A percentile compares a stretch with the other conserved stretches of the same genome.
Conservation (phyloP, 768 basidiomycete genomes). For the Xanthoconium stramineum region DNA sequence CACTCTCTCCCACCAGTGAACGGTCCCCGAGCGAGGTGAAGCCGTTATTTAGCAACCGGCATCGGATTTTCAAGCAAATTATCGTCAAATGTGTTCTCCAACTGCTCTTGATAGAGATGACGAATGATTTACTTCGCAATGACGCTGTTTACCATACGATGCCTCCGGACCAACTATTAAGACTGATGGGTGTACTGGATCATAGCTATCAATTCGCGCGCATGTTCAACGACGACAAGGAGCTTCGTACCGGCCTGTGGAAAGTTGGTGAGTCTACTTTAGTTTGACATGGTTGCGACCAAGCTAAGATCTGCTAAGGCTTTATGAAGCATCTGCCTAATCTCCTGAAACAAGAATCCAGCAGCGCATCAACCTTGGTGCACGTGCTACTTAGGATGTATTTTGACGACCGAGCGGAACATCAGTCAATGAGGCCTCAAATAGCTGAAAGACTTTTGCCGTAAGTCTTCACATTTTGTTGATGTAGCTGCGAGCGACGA, state of each 20-base stretch:
- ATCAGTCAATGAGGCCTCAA: conserved; percentile 78
- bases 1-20: conserved; percentile 75
- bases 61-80: conserved; percentile 94
- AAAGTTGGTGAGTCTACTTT: conserved; percentile 83
- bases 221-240: conserved; percentile 97
- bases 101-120: conserved; percentile 92
- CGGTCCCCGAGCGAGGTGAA: conserved; percentile 44
- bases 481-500: neutral
- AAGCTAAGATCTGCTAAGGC: conserved; percentile 45
- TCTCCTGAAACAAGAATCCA: conserved; percentile 96
- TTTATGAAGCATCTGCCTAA: conserved; percentile 99
- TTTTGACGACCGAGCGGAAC: conserved; percentile 82
- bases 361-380: conserved; percentile 91
- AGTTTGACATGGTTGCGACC: neutral
- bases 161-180: conserved; percentile 88
- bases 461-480: conserved; percentile 36
- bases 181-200: conserved; percentile 92
- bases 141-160: conserved; percentile 89
- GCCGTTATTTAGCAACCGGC: conserved; percentile 65
- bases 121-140: conserved; percentile 92
- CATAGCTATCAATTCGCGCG: conserved; percentile 98
- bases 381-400: conserved; percentile 94
- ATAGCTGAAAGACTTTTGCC: conserved; percentile 71
- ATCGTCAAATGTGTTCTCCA: conserved; percentile 99
- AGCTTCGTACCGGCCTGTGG: conserved; percentile 94